These are phyloP conservation scores for Oryza rufipogon DNA, from an alignment of 176 grass and related monocot genomes.

Conservation along the genomic window DNA sequence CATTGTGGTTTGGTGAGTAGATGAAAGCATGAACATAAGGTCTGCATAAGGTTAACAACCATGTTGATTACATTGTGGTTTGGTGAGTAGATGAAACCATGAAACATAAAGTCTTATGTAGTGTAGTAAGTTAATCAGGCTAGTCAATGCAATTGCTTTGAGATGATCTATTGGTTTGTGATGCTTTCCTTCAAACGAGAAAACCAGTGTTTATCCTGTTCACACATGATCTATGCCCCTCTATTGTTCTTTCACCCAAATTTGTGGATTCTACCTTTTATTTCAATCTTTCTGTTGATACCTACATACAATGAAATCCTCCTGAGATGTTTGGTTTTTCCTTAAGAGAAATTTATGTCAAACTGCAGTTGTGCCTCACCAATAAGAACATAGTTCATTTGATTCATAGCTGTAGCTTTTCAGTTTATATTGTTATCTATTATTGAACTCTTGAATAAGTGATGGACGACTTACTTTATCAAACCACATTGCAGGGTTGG, in stretches of 20 bases:
- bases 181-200: neutral
- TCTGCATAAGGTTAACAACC: too few species aligned
- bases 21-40: neutral
- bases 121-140: too few species aligned
- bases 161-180: neutral
- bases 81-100: neutral
- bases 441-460: too few species aligned
- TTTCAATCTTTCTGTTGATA: neutral
- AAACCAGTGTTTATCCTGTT: too few species aligned
- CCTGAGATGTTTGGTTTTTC: neutral
- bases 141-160: neutral
- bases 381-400: too few species aligned
- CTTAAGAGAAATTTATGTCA: too few species aligned
- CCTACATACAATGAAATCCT: neutral
- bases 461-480: neutral
- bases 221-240: too few species aligned
- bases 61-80: neutral
- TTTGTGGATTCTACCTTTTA: neutral
- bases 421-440: too few species aligned
- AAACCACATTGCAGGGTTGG: slow-evolving; percentile 54
- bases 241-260: too few species aligned
- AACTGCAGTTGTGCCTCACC: too few species aligned
- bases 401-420: too few species aligned
- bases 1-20: neutral
- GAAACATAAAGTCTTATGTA: too few species aligned